Evolutionary conservation across 495 filamentous ascomycete species (phyloP).

Genomic region (Amphirosellinia nigrospora): DNA sequence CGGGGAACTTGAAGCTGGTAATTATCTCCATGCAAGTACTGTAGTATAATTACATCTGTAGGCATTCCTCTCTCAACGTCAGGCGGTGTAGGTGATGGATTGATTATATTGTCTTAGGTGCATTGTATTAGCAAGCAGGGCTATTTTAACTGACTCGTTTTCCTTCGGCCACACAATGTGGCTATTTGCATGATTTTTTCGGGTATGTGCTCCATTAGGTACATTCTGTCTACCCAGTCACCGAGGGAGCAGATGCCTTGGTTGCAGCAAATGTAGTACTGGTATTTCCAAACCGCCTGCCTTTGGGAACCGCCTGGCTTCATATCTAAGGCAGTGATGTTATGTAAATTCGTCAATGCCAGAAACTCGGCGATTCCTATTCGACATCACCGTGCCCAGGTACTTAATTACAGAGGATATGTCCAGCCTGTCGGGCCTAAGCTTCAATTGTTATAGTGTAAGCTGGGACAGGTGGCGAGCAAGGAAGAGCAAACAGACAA

Average conservation of each 20-base stretch:
- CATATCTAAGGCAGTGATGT: conserved; percentile 4
- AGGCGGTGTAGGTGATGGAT: conserved; percentile 18
- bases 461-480: neutral
- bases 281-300: neutral
- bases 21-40: too few relatives aligned
- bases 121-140: neutral
- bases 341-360: neutral
- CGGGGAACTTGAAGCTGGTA: neutral
- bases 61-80: neutral
- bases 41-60: conserved; percentile 3
- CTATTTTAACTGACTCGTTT: conserved; percentile 15
- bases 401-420: neutral
- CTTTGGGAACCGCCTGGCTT: neutral
- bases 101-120: conserved; percentile 4
- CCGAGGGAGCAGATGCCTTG: conserved; percentile 17
- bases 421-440: neutral
- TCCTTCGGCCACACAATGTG: conserved; percentile 9
- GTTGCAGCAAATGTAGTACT: neutral
- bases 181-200: conserved; percentile 4
- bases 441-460: neutral
- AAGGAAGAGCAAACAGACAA: conserved; percentile 18
- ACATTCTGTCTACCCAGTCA: neutral
- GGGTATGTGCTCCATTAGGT: conserved; percentile 8
- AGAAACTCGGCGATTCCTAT: neutral
- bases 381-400: neutral